Evolutionary conservation across 345 rosid genomes (phyloP).

Genomic region (Linum trigynum): DNA sequence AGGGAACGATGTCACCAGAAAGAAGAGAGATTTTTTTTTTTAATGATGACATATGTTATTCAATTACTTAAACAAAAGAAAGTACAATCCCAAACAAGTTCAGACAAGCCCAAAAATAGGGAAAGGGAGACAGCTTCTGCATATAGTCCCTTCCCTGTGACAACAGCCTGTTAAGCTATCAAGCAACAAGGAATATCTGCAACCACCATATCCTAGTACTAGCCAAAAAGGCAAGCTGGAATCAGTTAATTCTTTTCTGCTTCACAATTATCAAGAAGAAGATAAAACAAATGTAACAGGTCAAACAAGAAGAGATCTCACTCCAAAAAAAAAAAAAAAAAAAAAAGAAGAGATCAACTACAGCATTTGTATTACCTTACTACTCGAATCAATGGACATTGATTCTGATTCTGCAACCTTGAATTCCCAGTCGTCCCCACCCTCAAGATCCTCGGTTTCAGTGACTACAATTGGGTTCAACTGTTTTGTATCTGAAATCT

Average conservation of each 20-base stretch:
- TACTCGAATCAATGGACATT: background rate
- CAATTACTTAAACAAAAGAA: too few species aligned
- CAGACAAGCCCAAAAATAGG: too few species aligned
- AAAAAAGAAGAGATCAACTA: background rate
- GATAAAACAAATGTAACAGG: background rate
- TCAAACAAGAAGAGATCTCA: background rate
- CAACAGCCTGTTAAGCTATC: too few species aligned
- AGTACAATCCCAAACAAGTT: too few species aligned
- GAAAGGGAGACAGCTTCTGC: too few species aligned
- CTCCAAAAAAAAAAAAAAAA: too few species aligned
- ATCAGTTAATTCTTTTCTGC: background rate
- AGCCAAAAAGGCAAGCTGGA: background rate
- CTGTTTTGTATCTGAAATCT: slow-evolving; percentile 6
- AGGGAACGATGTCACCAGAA: background rate
- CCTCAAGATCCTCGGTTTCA: background rate
- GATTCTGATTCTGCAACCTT: background rate
- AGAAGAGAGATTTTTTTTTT: too few species aligned
- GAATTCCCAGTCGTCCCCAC: background rate
- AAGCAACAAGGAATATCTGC: too few species aligned
- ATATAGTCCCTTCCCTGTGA: too few species aligned
- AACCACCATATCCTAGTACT: background rate
- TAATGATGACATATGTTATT: too few species aligned
- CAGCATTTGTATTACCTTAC: background rate
- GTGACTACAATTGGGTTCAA: background rate
- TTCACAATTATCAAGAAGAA: background rate